phyloP scores from a whole-genome alignment of 2,329 filamentous ascomycete species.

The Aspergillus sp. region DNA sequence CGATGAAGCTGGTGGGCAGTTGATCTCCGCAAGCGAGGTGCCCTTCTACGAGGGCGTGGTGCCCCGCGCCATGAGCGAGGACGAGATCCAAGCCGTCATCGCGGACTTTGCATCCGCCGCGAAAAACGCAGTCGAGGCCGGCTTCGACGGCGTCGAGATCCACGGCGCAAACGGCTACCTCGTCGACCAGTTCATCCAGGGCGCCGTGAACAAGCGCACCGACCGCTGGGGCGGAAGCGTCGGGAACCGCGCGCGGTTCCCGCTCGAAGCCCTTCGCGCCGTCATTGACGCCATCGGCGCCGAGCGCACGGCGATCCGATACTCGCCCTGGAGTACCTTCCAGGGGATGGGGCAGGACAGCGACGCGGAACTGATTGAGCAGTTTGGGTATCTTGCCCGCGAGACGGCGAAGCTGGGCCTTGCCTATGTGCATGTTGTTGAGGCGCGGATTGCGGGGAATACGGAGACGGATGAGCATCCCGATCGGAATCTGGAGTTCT shows the following conservation, averaged over 20 bases:
- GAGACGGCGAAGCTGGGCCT: conserved; percentile 58
- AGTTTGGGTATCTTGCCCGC: conserved; percentile 63
- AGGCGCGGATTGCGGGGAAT: conserved; percentile 54
- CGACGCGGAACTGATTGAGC: conserved; percentile 55
- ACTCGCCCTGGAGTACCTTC: conserved; percentile 51
- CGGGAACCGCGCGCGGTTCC: conserved; percentile 58
- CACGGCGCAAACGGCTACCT: conserved; percentile 57
- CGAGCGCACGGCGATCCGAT: conserved; percentile 50
- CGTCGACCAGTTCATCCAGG: conserved; percentile 57
- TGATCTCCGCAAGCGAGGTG: conserved; percentile 29
- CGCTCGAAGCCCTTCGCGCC: conserved; percentile 54
- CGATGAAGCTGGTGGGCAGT: conserved; percentile 18
- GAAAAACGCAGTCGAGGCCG: conserved; percentile 58
- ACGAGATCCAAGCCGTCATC: conserved; percentile 51
- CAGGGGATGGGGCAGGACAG: conserved; percentile 63
- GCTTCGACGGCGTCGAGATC: conserved; percentile 59
- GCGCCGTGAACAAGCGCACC: conserved; percentile 52
- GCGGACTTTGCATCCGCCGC: conserved; percentile 51
- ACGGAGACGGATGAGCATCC: conserved; percentile 39
- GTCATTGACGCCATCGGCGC: conserved; percentile 51
- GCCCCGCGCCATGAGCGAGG: conserved; percentile 38
- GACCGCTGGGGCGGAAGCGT: conserved; percentile 58
- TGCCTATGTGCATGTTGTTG: conserved; percentile 66
- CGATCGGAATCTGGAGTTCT: conserved; percentile 44
- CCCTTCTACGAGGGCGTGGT: conserved; percentile 27